Conservation (phyloP, 495 filamentous ascomycete species). For the Cercophora sp. region DNA sequence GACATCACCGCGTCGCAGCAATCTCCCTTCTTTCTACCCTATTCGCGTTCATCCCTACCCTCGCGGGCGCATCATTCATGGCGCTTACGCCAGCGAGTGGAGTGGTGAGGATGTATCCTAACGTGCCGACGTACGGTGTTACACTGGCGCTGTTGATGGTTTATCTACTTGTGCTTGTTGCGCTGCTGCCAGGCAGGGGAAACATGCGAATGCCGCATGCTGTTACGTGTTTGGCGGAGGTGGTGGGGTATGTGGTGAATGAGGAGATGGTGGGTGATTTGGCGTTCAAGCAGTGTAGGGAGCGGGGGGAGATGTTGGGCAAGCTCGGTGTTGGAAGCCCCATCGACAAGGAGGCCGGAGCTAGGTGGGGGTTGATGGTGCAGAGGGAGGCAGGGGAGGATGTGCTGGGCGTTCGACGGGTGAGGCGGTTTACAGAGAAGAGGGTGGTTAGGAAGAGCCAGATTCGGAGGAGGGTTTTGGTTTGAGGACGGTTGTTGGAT, state of each 20-base stretch:
- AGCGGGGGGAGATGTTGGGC: slow-evolving; percentile 25
- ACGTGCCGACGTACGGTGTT: slow-evolving; percentile 63
- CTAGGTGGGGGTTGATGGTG: slow-evolving; percentile 35
- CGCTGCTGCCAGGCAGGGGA: slow-evolving; percentile 51
- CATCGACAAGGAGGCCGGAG: not conserved
- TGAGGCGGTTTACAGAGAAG: slow-evolving; percentile 39
- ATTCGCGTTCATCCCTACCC: slow-evolving; percentile 64
- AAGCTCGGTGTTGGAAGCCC: slow-evolving; percentile 30
- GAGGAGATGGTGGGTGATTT: slow-evolving; percentile 65
- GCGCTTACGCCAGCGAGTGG: slow-evolving; percentile 60
- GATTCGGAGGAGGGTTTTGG: slow-evolving; percentile 15
- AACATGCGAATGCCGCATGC: slow-evolving; percentile 64
- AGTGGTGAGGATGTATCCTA: slow-evolving; percentile 62
- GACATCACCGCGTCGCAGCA: slow-evolving; percentile 68
- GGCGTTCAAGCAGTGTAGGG: slow-evolving; percentile 45
- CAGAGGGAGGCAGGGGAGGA: slow-evolving; percentile 21
- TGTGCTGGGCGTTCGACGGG: slow-evolving; percentile 34
- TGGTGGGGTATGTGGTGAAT: slow-evolving; percentile 70
- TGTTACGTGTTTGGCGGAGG: slow-evolving; percentile 65
- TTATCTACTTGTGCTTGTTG: slow-evolving; percentile 50
- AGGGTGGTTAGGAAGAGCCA: slow-evolving; percentile 32
- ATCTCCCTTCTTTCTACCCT: slow-evolving; percentile 62
- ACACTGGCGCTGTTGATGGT: slow-evolving; percentile 66
- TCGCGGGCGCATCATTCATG: slow-evolving; percentile 78
- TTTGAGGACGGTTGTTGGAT: not conserved